Evolutionary conservation across 768 basidiomycete genomes (phyloP).

Genomic region (Hericium coralloides): DNA sequence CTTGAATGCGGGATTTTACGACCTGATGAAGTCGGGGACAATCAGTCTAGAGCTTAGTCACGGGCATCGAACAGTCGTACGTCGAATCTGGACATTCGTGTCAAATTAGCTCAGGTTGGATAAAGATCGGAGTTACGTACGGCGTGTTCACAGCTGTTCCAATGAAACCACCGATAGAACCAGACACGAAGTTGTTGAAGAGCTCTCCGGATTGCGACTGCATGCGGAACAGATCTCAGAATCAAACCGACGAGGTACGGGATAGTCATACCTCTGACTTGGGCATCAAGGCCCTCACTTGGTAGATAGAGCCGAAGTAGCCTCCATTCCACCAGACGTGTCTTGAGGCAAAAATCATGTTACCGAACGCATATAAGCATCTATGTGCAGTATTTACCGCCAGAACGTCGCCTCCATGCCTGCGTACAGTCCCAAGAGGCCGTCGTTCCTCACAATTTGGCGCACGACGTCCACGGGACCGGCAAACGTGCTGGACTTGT

Average conservation of each 20-base stretch:
- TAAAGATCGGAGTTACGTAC: slow-evolving; percentile 29
- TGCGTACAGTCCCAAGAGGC: slow-evolving; percentile 77
- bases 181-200: slow-evolving; percentile 89
- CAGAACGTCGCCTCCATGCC: slow-evolving; percentile 99
- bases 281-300: slow-evolving; percentile 71
- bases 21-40: slow-evolving; percentile 41
- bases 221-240: neutral
- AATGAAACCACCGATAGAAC: slow-evolving; percentile 80
- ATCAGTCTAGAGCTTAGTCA: neutral
- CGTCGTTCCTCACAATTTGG: slow-evolving; percentile 68
- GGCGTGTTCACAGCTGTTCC: slow-evolving; percentile 93
- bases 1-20: slow-evolving; percentile 94
- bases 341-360: slow-evolving; percentile 25
- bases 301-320: slow-evolving; percentile 90
- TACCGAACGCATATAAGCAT: neutral
- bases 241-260: neutral
- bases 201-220: slow-evolving; percentile 26
- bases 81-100: slow-evolving; percentile 31
- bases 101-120: neutral
- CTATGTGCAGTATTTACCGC: slow-evolving; percentile 46
- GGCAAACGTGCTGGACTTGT: slow-evolving; percentile 82
- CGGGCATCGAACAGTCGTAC: slow-evolving; percentile 19
- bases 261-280: slow-evolving; percentile 61
- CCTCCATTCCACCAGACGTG: slow-evolving; percentile 93
- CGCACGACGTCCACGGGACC: slow-evolving; percentile 90